phyloP scores from a whole-genome alignment of 495 filamentous ascomycete genomes.

The Oidiodendron maius region DNA sequence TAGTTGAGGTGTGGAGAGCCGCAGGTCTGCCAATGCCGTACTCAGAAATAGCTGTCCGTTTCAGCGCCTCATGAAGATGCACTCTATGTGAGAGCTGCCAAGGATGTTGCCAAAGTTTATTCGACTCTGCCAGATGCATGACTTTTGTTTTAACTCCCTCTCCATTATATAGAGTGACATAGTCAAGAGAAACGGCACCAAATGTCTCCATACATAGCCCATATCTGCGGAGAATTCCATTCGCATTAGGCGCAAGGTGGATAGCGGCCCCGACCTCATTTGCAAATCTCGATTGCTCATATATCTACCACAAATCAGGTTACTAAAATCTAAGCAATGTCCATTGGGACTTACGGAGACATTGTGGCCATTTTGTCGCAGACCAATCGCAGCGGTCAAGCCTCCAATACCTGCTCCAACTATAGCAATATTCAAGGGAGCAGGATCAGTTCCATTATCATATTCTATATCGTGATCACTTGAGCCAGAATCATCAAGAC shows the following conservation, averaged over 20 bases:
- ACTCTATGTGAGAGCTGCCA: slow-evolving; percentile 46
- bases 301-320: slow-evolving; percentile 30
- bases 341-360: slow-evolving; percentile 32
- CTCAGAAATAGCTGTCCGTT: slow-evolving; percentile 31
- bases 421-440: slow-evolving; percentile 32
- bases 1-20: slow-evolving; percentile 33
- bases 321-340: slow-evolving; percentile 6
- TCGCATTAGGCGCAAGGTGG: slow-evolving; percentile 47
- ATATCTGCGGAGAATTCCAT: slow-evolving; percentile 37
- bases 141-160: slow-evolving; percentile 4
- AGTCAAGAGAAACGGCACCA: slow-evolving; percentile 26
- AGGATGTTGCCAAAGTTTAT: slow-evolving; percentile 18
- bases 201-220: slow-evolving; percentile 32
- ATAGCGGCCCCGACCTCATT: slow-evolving; percentile 50
- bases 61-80: slow-evolving; percentile 34
- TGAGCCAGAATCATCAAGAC: too few relatives aligned
- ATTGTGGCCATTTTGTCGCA: slow-evolving; percentile 48
- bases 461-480: too few relatives aligned
- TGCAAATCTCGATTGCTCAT: slow-evolving; percentile 44
- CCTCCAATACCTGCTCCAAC: slow-evolving; percentile 52
- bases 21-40: slow-evolving; percentile 32
- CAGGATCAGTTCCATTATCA: not conserved
- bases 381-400: slow-evolving; percentile 43
- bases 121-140: slow-evolving; percentile 30
- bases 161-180: slow-evolving; percentile 26